Percentiles rank a stretch among this genome's conserved stretches.
Evolutionary conservation across 441 rosid species (phyloP).

Genomic region (Mallotus repandus): DNA sequence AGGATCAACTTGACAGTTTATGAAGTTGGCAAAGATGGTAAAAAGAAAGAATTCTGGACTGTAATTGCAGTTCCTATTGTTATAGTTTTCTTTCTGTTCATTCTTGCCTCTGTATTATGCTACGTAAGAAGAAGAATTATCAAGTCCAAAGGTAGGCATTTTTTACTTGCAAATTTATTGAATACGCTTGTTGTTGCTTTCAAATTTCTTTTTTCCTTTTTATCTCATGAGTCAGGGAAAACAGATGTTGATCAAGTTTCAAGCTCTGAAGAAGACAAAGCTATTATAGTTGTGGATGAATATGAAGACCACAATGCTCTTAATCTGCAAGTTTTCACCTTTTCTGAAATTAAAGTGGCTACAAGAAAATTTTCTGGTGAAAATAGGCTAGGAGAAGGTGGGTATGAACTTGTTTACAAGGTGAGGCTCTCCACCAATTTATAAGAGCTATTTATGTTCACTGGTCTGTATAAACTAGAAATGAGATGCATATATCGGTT

Average conservation of each 20-base stretch:
- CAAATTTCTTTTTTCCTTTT: neutral
- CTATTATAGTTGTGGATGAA: constrained; percentile 10
- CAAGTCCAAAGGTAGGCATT: neutral
- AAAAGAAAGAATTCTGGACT: neutral
- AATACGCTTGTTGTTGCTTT: neutral
- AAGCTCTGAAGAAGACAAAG: neutral
- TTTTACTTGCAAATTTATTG: neutral
- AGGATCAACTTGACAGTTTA: neutral
- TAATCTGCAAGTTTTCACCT: constrained; percentile 34
- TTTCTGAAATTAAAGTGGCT: constrained; percentile 24
- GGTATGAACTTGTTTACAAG: constrained; percentile 30
- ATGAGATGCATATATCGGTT: too few species aligned
- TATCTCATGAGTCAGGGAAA: neutral
- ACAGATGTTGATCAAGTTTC: neutral
- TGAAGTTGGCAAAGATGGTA: neutral
- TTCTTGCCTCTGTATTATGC: neutral
- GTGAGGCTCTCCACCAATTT: neutral
- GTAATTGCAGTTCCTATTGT: neutral
- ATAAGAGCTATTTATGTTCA: too few species aligned
- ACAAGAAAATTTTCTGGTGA: constrained; percentile 16
- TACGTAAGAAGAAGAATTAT: neutral
- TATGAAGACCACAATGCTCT: constrained; percentile 25
- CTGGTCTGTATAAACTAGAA: too few species aligned
- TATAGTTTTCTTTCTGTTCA: neutral
- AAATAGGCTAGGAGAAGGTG: constrained; percentile 24